phyloP scores from a whole-genome alignment of 202 grass and related monocot genomes.

The Zizania palustris region DNA sequence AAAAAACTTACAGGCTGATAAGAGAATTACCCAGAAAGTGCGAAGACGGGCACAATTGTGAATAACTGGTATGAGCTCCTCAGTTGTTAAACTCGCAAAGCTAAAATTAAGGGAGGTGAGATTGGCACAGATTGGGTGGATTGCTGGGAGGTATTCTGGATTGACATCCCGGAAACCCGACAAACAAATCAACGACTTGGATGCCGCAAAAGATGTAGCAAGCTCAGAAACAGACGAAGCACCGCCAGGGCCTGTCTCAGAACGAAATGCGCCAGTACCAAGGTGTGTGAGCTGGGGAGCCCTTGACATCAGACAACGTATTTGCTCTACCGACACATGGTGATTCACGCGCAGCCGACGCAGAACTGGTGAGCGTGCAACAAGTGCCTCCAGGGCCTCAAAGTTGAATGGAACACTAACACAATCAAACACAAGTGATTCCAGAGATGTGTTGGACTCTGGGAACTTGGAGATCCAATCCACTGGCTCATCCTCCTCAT shows the following conservation, averaged over 20 bases:
- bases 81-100: constrained; percentile 25
- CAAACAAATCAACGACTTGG: constrained; percentile 29
- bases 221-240: constrained; percentile 7
- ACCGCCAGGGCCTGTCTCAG: neutral
- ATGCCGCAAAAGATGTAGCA: constrained; percentile 23
- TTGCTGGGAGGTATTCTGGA: constrained; percentile 35
- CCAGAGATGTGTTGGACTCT: constrained; percentile 30
- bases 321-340: constrained; percentile 40
- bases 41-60: constrained; percentile 38
- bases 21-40: neutral
- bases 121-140: constrained; percentile 46
- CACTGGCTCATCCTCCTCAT: constrained; percentile 33
- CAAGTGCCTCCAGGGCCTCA: constrained; percentile 41
- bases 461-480: constrained; percentile 57
- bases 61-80: constrained; percentile 37
- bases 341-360: constrained; percentile 40
- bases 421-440: constrained; percentile 43
- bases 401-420: constrained; percentile 33
- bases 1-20: too few relatives aligned
- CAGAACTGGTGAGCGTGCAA: constrained; percentile 37
- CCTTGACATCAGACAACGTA: constrained; percentile 35
- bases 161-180: constrained; percentile 34
- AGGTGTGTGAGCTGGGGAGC: constrained; percentile 46
- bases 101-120: constrained; percentile 49
- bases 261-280: constrained; percentile 37